phyloP scores from a whole-genome alignment of 345 rosid genomes.

The Eucalyptus albens region DNA sequence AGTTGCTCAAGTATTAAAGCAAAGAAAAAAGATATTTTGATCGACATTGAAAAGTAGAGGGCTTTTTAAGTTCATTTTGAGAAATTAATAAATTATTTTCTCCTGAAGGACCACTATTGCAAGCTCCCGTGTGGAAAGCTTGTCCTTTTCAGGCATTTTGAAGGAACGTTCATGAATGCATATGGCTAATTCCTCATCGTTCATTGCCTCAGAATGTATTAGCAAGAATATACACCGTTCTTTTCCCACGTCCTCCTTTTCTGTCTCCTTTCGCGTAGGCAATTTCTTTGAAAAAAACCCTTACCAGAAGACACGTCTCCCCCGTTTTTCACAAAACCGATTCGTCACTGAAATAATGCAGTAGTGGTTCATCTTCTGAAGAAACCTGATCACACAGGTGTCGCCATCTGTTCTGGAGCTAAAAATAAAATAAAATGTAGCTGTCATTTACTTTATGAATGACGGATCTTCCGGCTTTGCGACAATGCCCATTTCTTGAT shows the following conservation, averaged over 20 bases:
- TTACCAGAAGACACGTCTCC: neutral
- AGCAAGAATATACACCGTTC: neutral
- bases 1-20: neutral
- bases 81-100: neutral
- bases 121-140: neutral
- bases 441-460: neutral
- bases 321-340: neutral
- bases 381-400: neutral
- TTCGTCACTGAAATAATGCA: neutral
- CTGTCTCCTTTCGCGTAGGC: neutral
- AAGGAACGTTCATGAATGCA: neutral
- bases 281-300: neutral
- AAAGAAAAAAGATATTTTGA: neutral
- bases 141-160: neutral
- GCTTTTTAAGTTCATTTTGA: neutral
- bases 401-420: neutral
- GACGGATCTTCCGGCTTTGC: neutral
- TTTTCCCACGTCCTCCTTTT: neutral
- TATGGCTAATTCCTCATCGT: neutral
- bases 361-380: neutral
- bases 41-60: neutral
- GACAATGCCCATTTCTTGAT: neutral
- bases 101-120: neutral
- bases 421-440: neutral
- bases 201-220: neutral